Evolutionary conservation across 2,329 filamentous ascomycete genomes (phyloP), one percentile per base, ranked within the genome.

Genomic region (Sclerotinia nivalis): DNA sequence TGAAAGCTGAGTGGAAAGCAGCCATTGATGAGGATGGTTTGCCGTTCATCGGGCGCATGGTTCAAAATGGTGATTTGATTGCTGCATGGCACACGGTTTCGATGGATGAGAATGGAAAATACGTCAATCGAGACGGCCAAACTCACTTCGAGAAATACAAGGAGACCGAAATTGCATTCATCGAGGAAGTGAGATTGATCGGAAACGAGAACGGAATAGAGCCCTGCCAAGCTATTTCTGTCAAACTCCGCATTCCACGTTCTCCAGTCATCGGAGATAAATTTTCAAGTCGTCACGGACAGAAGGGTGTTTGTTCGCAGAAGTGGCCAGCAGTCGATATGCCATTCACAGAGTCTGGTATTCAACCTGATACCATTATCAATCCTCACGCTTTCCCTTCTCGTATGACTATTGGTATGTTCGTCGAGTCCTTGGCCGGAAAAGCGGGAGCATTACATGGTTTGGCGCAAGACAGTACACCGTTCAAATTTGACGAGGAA

Each of bases 401-500:
- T 59, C 94, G 96, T 82, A 99, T 99, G 96, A 99, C 96, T 28
- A 99, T 99, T 79, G 96, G 96, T 78, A 98, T 98, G 93, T 98
- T 99, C 81, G 89, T 99, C 78, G 96, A 99, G 83, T 97, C 94
- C 7, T 86, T 99, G 66, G 96, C 96, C 13, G 96, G 96, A 72
- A 99, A 99, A 83, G 89, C 95, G 13, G 96, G 96, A 60, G 92
- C 95, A 20, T 87, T 99, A 49, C 96, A 99, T 80, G 96, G 96
- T 60, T 86, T 97, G n/a, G 92, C 96, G 0, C 96, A 98, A 80
- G 96, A 99, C 80, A 94, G 89, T 58, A 98, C 96, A 0, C 96
- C 96, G 0, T 99, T 97, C 86, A 90, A 91, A 74, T 99, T 98
- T 80, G 91, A 93, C 78, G 95, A 98, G 81, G 87, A 96, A 74